phyloP scores from a whole-genome alignment of 192 early-diverging fungal species.

The Gaertneriomyces semiglobifer region DNA sequence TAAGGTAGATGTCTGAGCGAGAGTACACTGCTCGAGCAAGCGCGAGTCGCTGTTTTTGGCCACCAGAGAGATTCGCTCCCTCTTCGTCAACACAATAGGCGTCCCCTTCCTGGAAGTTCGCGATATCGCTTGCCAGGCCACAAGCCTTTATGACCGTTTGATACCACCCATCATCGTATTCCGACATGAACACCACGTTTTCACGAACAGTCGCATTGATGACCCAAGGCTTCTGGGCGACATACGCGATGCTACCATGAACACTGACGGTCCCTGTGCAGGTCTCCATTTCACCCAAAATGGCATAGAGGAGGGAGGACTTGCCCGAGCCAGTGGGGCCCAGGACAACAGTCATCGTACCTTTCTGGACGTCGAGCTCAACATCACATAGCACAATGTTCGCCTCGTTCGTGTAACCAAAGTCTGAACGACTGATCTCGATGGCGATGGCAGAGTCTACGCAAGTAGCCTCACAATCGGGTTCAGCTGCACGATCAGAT shows the following conservation, averaged over 20 bases:
- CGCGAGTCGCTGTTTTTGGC: conserved; percentile 45
- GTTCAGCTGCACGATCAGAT: too few relatives aligned
- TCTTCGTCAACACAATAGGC: conserved; percentile 44
- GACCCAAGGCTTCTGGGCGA: conserved; percentile 45
- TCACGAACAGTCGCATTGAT: conserved; percentile 37
- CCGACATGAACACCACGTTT: conserved; percentile 46
- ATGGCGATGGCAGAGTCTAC: too few relatives aligned
- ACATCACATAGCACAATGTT: conserved; percentile 32
- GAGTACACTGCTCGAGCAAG: conserved; percentile 47
- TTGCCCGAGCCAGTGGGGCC: conserved; percentile 54
- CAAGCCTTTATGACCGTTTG: conserved; percentile 37
- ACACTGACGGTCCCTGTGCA: conserved; percentile 9
- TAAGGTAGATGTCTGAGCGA: conserved; percentile 43
- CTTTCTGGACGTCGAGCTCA: conserved; percentile 29
- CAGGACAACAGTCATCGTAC: conserved; percentile 38
- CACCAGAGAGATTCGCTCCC: conserved; percentile 43
- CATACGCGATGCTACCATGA: conserved; percentile 34
- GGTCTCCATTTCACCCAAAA: conserved; percentile 45
- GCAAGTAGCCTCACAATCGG: too few relatives aligned
- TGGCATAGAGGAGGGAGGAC: conserved; percentile 38
- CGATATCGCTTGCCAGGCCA: conserved; percentile 43
- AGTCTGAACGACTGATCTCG: neutral
- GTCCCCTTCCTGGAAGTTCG: conserved; percentile 28
- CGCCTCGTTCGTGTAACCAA: neutral
- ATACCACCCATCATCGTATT: conserved; percentile 36